Evolutionary conservation across 2,329 filamentous ascomycete genomes (phyloP).

Genomic region (Periconia sp.): DNA sequence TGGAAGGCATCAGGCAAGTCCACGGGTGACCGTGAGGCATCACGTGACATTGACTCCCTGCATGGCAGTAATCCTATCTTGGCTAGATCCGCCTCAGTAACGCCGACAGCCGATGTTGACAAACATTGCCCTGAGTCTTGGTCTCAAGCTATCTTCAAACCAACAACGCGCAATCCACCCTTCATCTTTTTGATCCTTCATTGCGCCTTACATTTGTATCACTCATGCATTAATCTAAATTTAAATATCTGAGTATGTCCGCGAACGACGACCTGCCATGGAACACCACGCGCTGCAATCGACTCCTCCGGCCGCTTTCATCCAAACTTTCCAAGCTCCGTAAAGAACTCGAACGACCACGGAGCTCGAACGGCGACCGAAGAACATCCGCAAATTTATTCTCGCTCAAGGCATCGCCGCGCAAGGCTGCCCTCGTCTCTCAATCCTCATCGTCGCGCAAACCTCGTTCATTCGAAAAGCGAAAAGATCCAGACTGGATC

Average conservation of each 20-base stretch:
- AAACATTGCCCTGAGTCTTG: background rate
- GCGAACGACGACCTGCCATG: conserved; percentile 39
- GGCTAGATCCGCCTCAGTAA: background rate
- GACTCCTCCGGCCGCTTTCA: conserved; percentile 45
- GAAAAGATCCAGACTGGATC: conserved; percentile 40
- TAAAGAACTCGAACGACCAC: conserved; percentile 33
- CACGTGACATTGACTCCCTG: no score
- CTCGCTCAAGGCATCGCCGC: conserved; percentile 26
- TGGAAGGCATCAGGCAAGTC: no score
- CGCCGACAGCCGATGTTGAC: background rate
- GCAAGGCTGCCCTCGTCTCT: conserved; percentile 29
- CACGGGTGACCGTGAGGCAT: no score
- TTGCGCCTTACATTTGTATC: background rate
- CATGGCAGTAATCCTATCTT: no score
- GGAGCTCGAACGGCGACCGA: conserved; percentile 18
- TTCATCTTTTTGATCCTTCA: background rate
- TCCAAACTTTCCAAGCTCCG: conserved; percentile 44
- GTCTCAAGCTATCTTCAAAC: no score
- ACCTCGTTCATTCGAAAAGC: conserved; percentile 37
- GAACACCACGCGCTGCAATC: conserved; percentile 48
- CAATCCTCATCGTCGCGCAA: conserved; percentile 21
- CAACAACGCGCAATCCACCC: background rate
- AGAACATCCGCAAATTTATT: conserved; percentile 24
- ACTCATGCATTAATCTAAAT: conserved; percentile 15
- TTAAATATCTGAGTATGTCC: conserved; percentile 30